Base-by-base conservation (phyloP, 2,329 filamentous ascomycete genomes). In the Trichoderma endophyticum region DNA sequence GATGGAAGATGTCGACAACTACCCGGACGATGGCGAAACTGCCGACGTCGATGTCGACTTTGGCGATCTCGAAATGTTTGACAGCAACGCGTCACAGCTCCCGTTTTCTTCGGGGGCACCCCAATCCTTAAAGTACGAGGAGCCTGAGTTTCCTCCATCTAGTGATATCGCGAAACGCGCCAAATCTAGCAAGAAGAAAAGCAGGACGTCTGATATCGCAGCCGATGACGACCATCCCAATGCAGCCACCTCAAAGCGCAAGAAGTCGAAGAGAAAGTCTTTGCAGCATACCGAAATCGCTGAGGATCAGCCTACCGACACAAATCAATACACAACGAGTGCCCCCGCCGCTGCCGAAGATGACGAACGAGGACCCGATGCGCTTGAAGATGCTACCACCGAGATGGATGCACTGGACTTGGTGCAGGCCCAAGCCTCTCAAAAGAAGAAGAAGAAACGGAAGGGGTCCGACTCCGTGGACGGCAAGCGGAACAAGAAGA, bases 31-130 rank as follows among this genome's bases (percentile, higher is more conserved):
- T 30, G 75, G 72, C 24, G 73, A 71, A 12, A 73, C 75, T 34
- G 71, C 74, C 26, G 75, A 72, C 28, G 74, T 75, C 24, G 80
- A 81, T 57, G 75, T 74, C 51, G 79, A 81, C 65, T 82, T 82
- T 71, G 81, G 80, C 26, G 70, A 79, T 28, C 77, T 82, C 65
- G 79, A 82, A 62, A 80, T 82, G 77, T 82, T 82, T 68, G 80
- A 82, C 72, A 82, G 81, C 76, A 82, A 81, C 73, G 74, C 78
- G 62, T 75, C 77, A 59, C 75, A 78, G 56, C 74, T 75, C 15
- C 77, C 79, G n/a, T 79, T 78, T 62, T 77, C 79, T 7, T 79
- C 80, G 7, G 78, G 79, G 66, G 79, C 75, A 12, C 78, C 79
- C 30, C 78, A 80, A 67, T 77, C 78, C n/a, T 62, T 77, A 65